Conservation (phyloP, 2,329 filamentous ascomycete genomes). For the Paramyrothecium roridum region DNA sequence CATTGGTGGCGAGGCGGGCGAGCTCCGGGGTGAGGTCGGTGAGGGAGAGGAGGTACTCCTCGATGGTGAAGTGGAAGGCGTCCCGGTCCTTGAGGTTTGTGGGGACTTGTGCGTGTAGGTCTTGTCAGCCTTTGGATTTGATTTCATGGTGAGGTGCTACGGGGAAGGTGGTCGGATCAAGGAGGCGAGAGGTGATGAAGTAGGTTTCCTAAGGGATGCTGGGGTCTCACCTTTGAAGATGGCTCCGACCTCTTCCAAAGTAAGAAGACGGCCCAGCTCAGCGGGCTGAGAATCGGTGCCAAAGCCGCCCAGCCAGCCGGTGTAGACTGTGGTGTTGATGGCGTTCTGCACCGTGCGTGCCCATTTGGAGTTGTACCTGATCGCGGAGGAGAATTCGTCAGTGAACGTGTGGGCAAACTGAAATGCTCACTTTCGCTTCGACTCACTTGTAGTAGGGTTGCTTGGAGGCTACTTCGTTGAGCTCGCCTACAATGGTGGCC, state of each 20-base stretch:
- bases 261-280: slow-evolving; percentile 67
- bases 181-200: not conserved
- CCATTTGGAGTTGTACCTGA: slow-evolving; percentile 81
- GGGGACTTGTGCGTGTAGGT: slow-evolving; percentile 57
- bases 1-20: slow-evolving; percentile 86
- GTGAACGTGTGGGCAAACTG: not conserved
- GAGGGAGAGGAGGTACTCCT: slow-evolving; percentile 90
- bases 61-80: slow-evolving; percentile 91
- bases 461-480: slow-evolving; percentile 72
- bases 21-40: slow-evolving; percentile 89
- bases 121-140: not conserved
- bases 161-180: not conserved
- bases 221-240: slow-evolving; percentile 64
- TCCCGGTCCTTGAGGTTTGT: slow-evolving; percentile 88
- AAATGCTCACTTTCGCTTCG: not conserved
- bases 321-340: slow-evolving; percentile 54
- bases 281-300: slow-evolving; percentile 45
- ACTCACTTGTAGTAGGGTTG: slow-evolving; percentile 93
- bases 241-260: slow-evolving; percentile 81
- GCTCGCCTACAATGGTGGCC: slow-evolving; percentile 64
- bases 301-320: slow-evolving; percentile 78
- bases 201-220: not conserved
- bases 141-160: not conserved
- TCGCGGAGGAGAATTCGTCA: slow-evolving; percentile 1
- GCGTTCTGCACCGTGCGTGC: slow-evolving; percentile 78